Percentiles rank a stretch among this genome's conserved stretches.
Conservation (phyloP, 2,329 filamentous ascomycete species). For the Bertia moriformis region DNA sequence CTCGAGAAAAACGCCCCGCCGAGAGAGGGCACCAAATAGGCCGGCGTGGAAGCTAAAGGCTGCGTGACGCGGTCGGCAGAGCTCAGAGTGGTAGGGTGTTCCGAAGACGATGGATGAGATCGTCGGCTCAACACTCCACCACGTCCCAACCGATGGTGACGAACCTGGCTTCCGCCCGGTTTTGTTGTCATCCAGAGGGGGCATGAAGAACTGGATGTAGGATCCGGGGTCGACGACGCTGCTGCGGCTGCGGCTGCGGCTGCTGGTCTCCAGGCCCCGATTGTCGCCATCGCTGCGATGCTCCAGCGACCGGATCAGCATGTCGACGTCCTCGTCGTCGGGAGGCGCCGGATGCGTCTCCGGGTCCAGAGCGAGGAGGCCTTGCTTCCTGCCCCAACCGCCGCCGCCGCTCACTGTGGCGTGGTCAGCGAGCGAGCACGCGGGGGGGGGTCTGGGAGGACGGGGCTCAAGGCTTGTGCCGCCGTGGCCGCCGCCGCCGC, state of each 20-base stretch:
- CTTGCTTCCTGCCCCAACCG: constrained; percentile 71
- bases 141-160: neutral
- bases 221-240: constrained; percentile 49
- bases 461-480: no score
- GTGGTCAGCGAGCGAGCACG: no score
- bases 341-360: constrained; percentile 35
- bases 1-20: no score
- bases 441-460: neutral
- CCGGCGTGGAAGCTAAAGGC: no score
- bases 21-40: neutral
- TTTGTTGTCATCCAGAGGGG: constrained; percentile 19
- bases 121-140: neutral
- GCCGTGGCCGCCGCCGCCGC: no score
- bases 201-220: constrained; percentile 56
- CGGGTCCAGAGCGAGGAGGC: constrained; percentile 65
- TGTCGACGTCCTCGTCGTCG: constrained; percentile 34
- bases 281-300: constrained; percentile 13
- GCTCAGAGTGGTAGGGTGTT: neutral
- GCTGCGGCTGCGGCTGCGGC: constrained; percentile 21
- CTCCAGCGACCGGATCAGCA: constrained; percentile 33
- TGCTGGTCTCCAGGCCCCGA: no score
- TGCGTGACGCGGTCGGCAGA: no score
- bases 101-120: neutral
- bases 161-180: constrained; percentile 3
- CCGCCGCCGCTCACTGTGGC: constrained; percentile 61